Evolutionary conservation across 2,329 filamentous ascomycete genomes (phyloP).

Genomic region (Alternaria novae-zelandiae): DNA sequence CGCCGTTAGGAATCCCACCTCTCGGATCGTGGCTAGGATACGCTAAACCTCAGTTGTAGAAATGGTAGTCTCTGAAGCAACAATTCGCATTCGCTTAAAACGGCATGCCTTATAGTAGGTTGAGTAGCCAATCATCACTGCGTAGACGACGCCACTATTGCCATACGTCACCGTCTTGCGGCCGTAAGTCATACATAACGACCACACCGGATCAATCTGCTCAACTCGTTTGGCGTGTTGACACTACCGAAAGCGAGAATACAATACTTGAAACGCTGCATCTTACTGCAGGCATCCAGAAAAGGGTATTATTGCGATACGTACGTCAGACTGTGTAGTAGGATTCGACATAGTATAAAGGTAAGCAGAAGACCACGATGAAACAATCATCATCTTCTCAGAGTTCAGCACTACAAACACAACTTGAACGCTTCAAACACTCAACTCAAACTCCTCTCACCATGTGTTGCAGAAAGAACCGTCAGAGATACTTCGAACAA

Average conservation of each 20-base stretch:
- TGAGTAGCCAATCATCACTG: constrained; percentile 1
- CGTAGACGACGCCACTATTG: not conserved
- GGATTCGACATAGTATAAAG: not conserved
- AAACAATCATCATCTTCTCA: not conserved
- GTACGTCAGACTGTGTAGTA: not conserved
- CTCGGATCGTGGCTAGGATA: not conserved
- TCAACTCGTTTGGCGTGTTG: not conserved
- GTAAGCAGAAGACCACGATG: not conserved
- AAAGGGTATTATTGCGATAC: not conserved
- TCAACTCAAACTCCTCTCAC: not conserved
- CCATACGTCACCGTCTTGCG: constrained; percentile 8
- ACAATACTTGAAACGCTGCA: not conserved
- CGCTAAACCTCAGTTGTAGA: not conserved
- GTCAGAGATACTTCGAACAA: not conserved
- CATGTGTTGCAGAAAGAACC: constrained; percentile 1
- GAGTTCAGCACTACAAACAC: not conserved
- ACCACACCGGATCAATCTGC: not conserved
- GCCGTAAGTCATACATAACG: not conserved
- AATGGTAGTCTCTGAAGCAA: not conserved
- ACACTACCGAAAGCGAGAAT: not conserved
- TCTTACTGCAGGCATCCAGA: not conserved
- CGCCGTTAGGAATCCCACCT: not conserved
- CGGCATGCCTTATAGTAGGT: not conserved
- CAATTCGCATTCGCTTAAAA: not conserved
- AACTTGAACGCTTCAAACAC: not conserved